phyloP scores from a whole-genome alignment of 345 rosid species.

The Salix koriyanagi region DNA sequence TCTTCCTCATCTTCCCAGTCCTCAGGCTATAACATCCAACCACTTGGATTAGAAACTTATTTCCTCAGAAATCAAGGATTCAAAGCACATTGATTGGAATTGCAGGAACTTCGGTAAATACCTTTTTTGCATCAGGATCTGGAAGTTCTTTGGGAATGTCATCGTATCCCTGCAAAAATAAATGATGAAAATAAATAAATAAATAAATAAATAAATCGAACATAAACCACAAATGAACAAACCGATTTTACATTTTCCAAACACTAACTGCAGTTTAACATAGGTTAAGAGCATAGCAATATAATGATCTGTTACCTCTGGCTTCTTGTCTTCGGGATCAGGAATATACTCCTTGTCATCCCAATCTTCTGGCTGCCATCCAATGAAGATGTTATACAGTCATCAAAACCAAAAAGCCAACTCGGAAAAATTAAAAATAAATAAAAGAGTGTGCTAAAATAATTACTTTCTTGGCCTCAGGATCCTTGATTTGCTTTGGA shows the following conservation, averaged over 20 bases:
- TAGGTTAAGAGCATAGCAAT: too few relatives aligned
- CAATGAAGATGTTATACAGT: neutral
- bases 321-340: slow-evolving; percentile 94
- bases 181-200: neutral
- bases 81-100: neutral
- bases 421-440: too few relatives aligned
- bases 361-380: slow-evolving; percentile 94
- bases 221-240: neutral
- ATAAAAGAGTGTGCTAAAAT: neutral
- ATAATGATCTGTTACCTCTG: slow-evolving; percentile 51
- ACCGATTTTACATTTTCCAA: neutral
- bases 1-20: slow-evolving; percentile 99
- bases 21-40: slow-evolving; percentile 58
- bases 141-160: slow-evolving; percentile 89
- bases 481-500: slow-evolving; percentile 84
- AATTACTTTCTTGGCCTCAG: slow-evolving; percentile 82
- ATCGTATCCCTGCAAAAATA: slow-evolving; percentile 62
- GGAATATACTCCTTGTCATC: slow-evolving; percentile 83
- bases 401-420: neutral
- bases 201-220: neutral
- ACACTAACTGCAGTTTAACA: neutral
- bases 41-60: slow-evolving; percentile 8
- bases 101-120: slow-evolving; percentile 10
- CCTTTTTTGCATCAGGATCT: slow-evolving; percentile 90
- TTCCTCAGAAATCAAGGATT: neutral